Base-by-base conservation (phyloP, 805 yeast species). In the Metschnikowia vanudenii region DNA sequence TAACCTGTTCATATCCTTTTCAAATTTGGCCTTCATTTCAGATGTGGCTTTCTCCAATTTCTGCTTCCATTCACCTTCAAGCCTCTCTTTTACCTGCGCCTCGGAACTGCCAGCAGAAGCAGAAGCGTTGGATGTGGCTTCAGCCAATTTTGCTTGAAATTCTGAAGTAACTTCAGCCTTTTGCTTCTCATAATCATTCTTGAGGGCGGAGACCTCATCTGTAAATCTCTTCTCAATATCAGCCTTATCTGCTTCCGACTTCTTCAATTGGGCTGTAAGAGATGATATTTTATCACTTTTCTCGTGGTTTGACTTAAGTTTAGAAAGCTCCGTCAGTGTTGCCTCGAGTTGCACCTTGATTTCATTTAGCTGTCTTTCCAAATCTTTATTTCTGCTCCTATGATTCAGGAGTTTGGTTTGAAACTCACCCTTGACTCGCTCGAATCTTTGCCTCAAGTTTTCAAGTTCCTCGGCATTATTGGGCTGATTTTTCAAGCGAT, bases 401-500 rank as follows among this genome's bases (percentile, higher is more conserved):
- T 63, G 67, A 2, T 53, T 53, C 28, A 50, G 46, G 31, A 67
- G 56, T 31, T 62, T 63, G 34, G 62, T 52, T 29, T 50, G 57
- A 42, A 59, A 61, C 42, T 64, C 68, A 32, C 55, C 52, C 30
- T 64, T 60, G 37, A 68, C 57, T 17, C 58, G 59, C 34, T 64
- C 63, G 37, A 64, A 67, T 26, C 69, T 56, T n/a, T 58, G 62
- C 46, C 55, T 61, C 56, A 67, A 58, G 3, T 52, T 56, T 17
- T 66, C 68, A 24, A 63, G 45, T 37, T 65, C 65, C 32, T 54
- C 59, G 17, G 51, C 46, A 24, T 50, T 54, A 42, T 42, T 49
- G 7, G 52, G 44, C 38, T 50, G 55, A 14, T 63, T 66, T 62
- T 79, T 80, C 81, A 88, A 79, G 19, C 80, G 70, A n/a, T 76